These are phyloP conservation scores for Phycomyces blakesleeanus DNA, from an alignment of 192 early-diverging fungal species.

Conservation along the genomic window DNA sequence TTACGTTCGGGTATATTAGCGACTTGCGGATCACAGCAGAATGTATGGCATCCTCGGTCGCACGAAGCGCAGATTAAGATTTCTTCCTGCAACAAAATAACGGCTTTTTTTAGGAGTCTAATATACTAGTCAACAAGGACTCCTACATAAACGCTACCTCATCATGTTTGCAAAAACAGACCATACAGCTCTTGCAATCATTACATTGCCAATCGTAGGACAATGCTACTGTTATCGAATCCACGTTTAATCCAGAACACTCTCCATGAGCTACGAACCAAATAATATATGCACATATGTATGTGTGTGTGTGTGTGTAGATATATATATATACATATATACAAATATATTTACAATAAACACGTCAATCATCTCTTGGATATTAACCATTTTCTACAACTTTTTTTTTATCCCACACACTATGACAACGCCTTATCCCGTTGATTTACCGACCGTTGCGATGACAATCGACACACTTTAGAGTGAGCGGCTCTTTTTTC, in stretches of 20 bases:
- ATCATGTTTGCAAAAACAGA: conserved; percentile 37
- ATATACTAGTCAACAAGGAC: not conserved
- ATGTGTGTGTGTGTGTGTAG: too few species aligned
- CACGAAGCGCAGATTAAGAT: conserved; percentile 47
- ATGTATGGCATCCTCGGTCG: conserved; percentile 46
- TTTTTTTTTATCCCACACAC: not conserved
- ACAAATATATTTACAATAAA: not conserved
- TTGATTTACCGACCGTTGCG: conserved; percentile 40
- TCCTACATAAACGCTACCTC: conserved; percentile 33
- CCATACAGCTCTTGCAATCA: conserved; percentile 48
- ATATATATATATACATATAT: too few species aligned
- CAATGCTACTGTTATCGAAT: conserved; percentile 29
- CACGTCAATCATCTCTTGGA: conserved; percentile 1
- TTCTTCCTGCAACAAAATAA: conserved; percentile 37
- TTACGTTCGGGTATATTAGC: conserved; percentile 40
- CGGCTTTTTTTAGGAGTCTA: too few species aligned
- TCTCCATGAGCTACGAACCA: conserved; percentile 36
- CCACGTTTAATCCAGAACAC: conserved; percentile 36
- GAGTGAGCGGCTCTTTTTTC: conserved; percentile 21
- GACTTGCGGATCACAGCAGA: conserved; percentile 40
- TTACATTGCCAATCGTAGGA: conserved; percentile 48
- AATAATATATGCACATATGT: not conserved
- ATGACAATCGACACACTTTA: conserved; percentile 47
- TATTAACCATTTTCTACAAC: not conserved
- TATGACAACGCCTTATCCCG: not conserved